A percentile compares a stretch with the other conserved stretches of the same genome.
Conservation (phyloP, 2,329 filamentous ascomycete species). For the Graphilbum ipis-grandicollis region DNA sequence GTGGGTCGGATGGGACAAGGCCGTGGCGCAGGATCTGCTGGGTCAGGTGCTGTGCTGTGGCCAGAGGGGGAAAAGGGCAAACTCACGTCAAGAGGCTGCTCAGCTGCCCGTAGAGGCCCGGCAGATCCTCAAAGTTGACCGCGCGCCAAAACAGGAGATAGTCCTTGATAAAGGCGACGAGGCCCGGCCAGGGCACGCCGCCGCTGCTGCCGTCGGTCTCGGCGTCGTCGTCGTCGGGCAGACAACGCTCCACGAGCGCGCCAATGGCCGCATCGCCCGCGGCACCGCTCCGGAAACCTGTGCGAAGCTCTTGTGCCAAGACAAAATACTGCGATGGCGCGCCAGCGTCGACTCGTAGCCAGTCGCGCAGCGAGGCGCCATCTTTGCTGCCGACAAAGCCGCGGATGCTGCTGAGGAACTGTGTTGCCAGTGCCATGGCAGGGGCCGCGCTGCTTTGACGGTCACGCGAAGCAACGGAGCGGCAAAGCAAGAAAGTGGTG, state of each 20-base stretch:
- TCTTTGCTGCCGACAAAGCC: constrained; percentile 19
- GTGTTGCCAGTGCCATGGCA: constrained; percentile 9
- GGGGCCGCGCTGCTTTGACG: no score
- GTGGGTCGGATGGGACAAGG: constrained; percentile 61
- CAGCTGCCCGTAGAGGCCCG: constrained; percentile 59
- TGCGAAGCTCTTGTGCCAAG: constrained; percentile 50
- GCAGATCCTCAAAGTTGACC: constrained; percentile 56
- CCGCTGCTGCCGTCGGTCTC: constrained; percentile 44
- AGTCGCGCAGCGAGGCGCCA: constrained; percentile 47
- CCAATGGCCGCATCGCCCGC: constrained; percentile 37
- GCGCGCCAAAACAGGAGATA: constrained; percentile 72
- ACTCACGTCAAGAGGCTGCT: constrained; percentile 32
- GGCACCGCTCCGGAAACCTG: constrained; percentile 30
- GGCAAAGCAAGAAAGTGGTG: no score
- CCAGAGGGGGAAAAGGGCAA: neutral
- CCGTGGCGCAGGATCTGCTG: constrained; percentile 60
- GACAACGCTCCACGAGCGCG: constrained; percentile 40
- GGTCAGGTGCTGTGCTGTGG: neutral
- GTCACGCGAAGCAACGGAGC: no score
- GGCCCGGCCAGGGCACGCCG: constrained; percentile 55
- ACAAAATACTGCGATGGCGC: constrained; percentile 48
- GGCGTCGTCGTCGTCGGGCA: constrained; percentile 49
- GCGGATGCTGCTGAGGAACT: constrained; percentile 10
- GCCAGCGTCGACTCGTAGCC: constrained; percentile 58
- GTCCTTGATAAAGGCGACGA: constrained; percentile 62